These are phyloP conservation scores for Dianthus caryophyllus DNA, from an alignment of 148 eudicot genomes.

Conservation along the genomic window DNA sequence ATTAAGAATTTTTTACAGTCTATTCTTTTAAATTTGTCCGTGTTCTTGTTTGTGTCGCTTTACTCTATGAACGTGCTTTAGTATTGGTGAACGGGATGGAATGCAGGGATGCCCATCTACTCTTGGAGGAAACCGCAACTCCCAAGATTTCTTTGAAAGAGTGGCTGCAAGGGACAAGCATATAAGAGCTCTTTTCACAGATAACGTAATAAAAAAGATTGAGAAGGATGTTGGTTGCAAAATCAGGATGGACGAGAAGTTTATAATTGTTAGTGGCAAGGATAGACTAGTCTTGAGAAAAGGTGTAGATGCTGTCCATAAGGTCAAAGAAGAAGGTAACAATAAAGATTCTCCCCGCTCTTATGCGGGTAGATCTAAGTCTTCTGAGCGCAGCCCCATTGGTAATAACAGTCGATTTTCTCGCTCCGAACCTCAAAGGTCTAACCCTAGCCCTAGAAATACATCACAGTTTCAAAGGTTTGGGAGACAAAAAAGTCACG, in stretches of 20 bases:
- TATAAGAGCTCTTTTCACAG: constrained; percentile 83
- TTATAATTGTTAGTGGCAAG: constrained; percentile 94
- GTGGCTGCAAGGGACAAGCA: constrained; percentile 87
- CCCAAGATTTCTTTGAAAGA: constrained; percentile 94
- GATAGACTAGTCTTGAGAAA: constrained; percentile 76
- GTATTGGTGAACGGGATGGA: constrained; percentile 22
- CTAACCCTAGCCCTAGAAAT: constrained; percentile 66
- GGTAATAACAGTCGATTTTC: constrained; percentile 46
- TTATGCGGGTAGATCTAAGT: constrained; percentile 50
- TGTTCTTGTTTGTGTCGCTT: neutral
- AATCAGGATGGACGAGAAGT: constrained; percentile 89
- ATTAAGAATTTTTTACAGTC: neutral
- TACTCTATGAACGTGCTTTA: constrained; percentile 11
- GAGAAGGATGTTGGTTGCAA: constrained; percentile 92
- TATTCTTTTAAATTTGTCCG: neutral
- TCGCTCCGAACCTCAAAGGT: constrained; percentile 75
- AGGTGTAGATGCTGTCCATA: constrained; percentile 96
- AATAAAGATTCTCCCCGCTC: constrained; percentile 53
- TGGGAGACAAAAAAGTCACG: constrained; percentile 62
- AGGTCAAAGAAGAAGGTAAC: constrained; percentile 65
- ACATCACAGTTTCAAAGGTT: constrained; percentile 57
- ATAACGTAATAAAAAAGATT: constrained; percentile 59
- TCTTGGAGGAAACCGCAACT: constrained; percentile 93
- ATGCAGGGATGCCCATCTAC: constrained; percentile 96
- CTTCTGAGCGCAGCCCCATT: constrained; percentile 58